Conservation (phyloP, 2,329 filamentous ascomycete genomes). For the Sclerotinia glacialis region DNA sequence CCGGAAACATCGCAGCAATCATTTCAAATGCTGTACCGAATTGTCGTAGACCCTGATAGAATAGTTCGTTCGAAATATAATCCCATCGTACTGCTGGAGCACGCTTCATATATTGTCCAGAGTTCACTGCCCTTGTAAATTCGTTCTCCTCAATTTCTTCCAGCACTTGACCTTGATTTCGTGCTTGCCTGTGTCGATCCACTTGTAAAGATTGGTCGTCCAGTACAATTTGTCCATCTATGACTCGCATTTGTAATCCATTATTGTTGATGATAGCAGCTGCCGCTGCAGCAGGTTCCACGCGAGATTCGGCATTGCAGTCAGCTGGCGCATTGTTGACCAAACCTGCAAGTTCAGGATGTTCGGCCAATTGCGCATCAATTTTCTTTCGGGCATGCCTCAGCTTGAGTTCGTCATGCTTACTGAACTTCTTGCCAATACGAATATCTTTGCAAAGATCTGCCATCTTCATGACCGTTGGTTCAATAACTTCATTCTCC, state of each 20-base stretch:
- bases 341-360: slow-evolving; percentile 29
- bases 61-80: slow-evolving; percentile 67
- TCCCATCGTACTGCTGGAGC: slow-evolving; percentile 67
- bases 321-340: slow-evolving; percentile 13
- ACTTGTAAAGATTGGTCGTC: slow-evolving; percentile 66
- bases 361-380: slow-evolving; percentile 34
- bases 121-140: slow-evolving; percentile 69
- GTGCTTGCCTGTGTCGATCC: slow-evolving; percentile 64
- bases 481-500: slow-evolving; percentile 61
- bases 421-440: slow-evolving; percentile 72
- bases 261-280: slow-evolving; percentile 10
- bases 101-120: slow-evolving; percentile 64
- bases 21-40: slow-evolving; percentile 83
- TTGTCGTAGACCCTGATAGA: slow-evolving; percentile 71
- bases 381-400: slow-evolving; percentile 54
- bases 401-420: slow-evolving; percentile 68
- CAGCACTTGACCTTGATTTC: slow-evolving; percentile 50
- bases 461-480: slow-evolving; percentile 65
- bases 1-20: slow-evolving; percentile 72
- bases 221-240: slow-evolving; percentile 64
- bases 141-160: slow-evolving; percentile 72
- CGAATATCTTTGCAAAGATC: slow-evolving; percentile 68
- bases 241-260: slow-evolving; percentile 32
- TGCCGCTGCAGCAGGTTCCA: slow-evolving; percentile 19
- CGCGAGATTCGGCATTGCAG: slow-evolving; percentile 13